A percentile compares a stretch with the other conserved stretches of the same genome.
Evolutionary conservation across 257 asterid species (phyloP).

Genomic region (Gardenia jasminoides): DNA sequence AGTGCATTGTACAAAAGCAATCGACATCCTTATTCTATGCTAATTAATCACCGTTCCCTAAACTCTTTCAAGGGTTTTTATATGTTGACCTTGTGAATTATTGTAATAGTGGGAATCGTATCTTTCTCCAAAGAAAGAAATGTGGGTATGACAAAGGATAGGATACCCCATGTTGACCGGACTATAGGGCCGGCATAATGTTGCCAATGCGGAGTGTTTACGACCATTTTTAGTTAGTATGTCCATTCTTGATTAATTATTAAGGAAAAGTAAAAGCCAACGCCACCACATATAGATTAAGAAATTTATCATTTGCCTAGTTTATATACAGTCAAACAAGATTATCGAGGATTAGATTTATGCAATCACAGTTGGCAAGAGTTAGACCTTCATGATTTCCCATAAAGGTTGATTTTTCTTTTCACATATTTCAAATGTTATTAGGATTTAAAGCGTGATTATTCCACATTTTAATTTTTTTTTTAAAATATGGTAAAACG

Average conservation of each 20-base stretch:
- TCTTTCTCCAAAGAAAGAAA: not conserved
- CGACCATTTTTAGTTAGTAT: not conserved
- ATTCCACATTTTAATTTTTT: too few relatives aligned
- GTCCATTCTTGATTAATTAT: not conserved
- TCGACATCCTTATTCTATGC: not conserved
- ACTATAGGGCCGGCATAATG: slow-evolving; percentile 6
- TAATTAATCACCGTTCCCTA: not conserved
- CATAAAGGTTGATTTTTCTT: not conserved
- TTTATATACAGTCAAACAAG: not conserved
- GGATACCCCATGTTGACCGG: not conserved
- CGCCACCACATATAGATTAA: not conserved
- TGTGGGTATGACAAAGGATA: not conserved
- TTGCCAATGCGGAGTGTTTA: not conserved
- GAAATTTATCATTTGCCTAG: too few relatives aligned
- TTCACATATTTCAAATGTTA: not conserved
- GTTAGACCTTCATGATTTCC: not conserved
- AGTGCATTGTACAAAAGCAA: not conserved
- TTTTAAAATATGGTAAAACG: too few relatives aligned
- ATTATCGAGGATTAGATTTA: not conserved
- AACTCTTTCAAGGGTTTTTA: not conserved
- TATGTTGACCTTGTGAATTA: not conserved
- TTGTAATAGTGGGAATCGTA: not conserved
- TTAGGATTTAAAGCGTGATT: not conserved
- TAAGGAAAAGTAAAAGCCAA: not conserved
- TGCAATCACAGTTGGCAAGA: not conserved